Conservation (phyloP, 768 basidiomycete genomes). For the Xerocomellus chrysenteron region DNA sequence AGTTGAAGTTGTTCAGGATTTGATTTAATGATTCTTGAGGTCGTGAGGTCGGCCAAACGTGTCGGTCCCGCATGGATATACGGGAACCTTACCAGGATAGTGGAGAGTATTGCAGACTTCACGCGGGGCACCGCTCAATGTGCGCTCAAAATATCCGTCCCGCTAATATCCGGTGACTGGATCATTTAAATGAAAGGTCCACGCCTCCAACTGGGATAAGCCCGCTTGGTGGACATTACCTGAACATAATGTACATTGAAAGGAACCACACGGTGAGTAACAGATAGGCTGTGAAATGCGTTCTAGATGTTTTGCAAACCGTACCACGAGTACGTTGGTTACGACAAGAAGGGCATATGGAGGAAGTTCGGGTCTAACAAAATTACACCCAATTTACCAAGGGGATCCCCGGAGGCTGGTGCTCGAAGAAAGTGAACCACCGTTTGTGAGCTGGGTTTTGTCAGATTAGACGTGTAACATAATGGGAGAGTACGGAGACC, state of each 20-base stretch:
- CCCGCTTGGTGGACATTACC: background rate
- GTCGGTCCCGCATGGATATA: constrained; percentile 4
- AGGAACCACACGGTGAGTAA: background rate
- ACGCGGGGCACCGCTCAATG: constrained; percentile 4
- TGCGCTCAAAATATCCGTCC: background rate
- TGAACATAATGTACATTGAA: background rate
- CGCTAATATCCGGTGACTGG: background rate
- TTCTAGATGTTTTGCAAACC: constrained; percentile 5
- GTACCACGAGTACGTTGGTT: constrained; percentile 4
- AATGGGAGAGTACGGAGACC: background rate
- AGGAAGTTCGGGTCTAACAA: background rate
- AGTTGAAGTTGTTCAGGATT: background rate
- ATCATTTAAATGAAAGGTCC: constrained; percentile 2
- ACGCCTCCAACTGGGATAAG: background rate
- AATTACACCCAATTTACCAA: constrained; percentile 23
- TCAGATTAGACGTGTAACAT: constrained; percentile 1
- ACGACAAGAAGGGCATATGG: constrained; percentile 8
- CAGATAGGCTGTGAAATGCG: constrained; percentile 1
- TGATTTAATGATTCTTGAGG: background rate
- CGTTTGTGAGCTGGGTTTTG: constrained; percentile 28
- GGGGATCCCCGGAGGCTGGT: constrained; percentile 33
- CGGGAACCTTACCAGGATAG: background rate
- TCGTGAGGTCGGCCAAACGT: background rate
- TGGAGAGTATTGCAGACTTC: background rate
- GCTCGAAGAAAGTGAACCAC: constrained; percentile 27